Percentiles rank a stretch among this genome's conserved stretches.
phyloP scores from a whole-genome alignment of 305 asterid genomes.

The Solanum hybrid region DNA sequence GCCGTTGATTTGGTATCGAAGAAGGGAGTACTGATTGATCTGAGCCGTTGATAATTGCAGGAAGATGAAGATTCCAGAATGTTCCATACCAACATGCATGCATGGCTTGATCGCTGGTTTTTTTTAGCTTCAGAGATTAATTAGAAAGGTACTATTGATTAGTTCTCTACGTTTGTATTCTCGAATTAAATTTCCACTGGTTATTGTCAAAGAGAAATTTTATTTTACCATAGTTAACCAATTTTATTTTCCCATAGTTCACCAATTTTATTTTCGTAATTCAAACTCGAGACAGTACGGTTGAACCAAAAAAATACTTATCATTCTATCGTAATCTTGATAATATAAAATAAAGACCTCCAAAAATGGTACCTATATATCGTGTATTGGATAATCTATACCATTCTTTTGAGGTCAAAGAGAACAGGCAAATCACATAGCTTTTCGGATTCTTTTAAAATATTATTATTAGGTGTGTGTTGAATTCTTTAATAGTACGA shows the following conservation, averaged over 20 bases:
- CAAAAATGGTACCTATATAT: neutral
- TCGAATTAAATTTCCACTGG: neutral
- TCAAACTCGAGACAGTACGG: neutral
- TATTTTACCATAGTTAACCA: neutral
- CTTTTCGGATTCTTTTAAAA: rapidly evolving
- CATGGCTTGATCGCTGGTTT: neutral
- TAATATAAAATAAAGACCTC: neutral
- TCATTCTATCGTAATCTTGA: neutral
- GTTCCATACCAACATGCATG: neutral
- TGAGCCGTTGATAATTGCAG: neutral
- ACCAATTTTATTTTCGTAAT: neutral
- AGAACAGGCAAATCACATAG: neutral
- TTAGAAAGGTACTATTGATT: neutral
- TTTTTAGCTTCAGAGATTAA: neutral
- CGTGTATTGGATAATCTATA: neutral
- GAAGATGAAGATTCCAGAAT: neutral
- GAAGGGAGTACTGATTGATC: neutral
- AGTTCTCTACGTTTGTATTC: neutral
- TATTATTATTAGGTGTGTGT: neutral
- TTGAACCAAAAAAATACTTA: no score
- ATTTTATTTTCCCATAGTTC: no score
- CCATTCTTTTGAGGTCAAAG: neutral
- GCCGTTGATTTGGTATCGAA: neutral
- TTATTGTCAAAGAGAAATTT: neutral
- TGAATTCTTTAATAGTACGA: neutral